phyloP scores from a whole-genome alignment of 2,329 filamentous ascomycete genomes.

The Diplocarpon rosae region DNA sequence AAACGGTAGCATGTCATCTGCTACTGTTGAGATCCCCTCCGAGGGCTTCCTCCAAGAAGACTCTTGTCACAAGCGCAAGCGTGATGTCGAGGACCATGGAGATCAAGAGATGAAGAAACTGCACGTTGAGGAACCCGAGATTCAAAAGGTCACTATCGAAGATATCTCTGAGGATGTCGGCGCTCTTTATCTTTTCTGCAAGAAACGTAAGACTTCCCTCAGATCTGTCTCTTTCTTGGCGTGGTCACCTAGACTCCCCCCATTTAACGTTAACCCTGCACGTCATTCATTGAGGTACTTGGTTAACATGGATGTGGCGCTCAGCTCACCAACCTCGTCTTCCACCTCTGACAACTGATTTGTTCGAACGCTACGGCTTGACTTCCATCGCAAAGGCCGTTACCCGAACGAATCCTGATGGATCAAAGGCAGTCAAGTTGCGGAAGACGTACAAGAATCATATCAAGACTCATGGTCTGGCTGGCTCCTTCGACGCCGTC shows the following conservation, averaged over 20 bases:
- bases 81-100: constrained; percentile 43
- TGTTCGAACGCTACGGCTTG: constrained; percentile 48
- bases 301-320: constrained; percentile 27
- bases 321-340: constrained; percentile 28
- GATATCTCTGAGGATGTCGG: constrained; percentile 56
- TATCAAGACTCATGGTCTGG: constrained; percentile 51
- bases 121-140: constrained; percentile 40
- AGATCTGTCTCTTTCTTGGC: constrained; percentile 8
- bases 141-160: constrained; percentile 45
- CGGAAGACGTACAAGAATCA: constrained; percentile 60
- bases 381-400: constrained; percentile 47
- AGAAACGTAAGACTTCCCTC: constrained; percentile 51
- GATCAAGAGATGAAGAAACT: constrained; percentile 52
- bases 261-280: constrained; percentile 8
- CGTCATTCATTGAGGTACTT: constrained; percentile 21
- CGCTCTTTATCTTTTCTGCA: constrained; percentile 55
- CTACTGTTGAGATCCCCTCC: constrained; percentile 11
- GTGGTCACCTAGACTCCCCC: constrained; percentile 6
- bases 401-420: constrained; percentile 51
- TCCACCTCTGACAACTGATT: constrained; percentile 42
- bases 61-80: constrained; percentile 51
- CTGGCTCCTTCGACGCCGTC: constrained; percentile 48
- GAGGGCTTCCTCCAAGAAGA: constrained; percentile 33
- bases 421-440: constrained; percentile 51
- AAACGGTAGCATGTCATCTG: constrained; percentile 36